Conservation (phyloP, 495 filamentous ascomycete species). For the Penicillium steckii region DNA sequence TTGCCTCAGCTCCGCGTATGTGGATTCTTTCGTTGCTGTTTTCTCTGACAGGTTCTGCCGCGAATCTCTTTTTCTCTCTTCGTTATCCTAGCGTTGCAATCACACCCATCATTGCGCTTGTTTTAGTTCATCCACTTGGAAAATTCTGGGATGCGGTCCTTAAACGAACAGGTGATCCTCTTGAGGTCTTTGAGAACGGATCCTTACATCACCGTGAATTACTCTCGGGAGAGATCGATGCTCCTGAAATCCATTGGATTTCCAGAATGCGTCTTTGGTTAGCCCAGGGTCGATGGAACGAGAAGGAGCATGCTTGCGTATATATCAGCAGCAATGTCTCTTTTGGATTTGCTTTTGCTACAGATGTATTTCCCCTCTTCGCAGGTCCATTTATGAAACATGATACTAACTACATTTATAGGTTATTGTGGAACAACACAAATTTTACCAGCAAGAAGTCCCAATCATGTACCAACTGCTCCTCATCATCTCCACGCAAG, state of each 20-base stretch:
- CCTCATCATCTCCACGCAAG: constrained; percentile 80
- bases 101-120: constrained; percentile 77
- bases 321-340: constrained; percentile 89
- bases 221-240: constrained; percentile 14
- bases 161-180: constrained; percentile 59
- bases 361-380: constrained; percentile 40
- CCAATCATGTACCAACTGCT: constrained; percentile 74
- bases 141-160: constrained; percentile 72
- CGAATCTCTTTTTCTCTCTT: constrained; percentile 81
- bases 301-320: constrained; percentile 83
- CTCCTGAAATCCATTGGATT: constrained; percentile 1
- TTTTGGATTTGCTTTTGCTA: constrained; percentile 79
- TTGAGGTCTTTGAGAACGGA: constrained; percentile 46
- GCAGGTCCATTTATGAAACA: neutral
- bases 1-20: constrained; percentile 65
- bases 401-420: neutral
- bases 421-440: constrained; percentile 77
- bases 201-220: constrained; percentile 24
- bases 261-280: constrained; percentile 62
- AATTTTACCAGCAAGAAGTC: constrained; percentile 80
- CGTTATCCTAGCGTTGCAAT: constrained; percentile 86
- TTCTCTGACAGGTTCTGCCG: constrained; percentile 74
- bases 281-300: constrained; percentile 78
- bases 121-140: constrained; percentile 79
- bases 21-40: constrained; percentile 77